Evolutionary conservation across 129 eudicot species (phyloP).

Genomic region (Helianthus tuberosus): DNA sequence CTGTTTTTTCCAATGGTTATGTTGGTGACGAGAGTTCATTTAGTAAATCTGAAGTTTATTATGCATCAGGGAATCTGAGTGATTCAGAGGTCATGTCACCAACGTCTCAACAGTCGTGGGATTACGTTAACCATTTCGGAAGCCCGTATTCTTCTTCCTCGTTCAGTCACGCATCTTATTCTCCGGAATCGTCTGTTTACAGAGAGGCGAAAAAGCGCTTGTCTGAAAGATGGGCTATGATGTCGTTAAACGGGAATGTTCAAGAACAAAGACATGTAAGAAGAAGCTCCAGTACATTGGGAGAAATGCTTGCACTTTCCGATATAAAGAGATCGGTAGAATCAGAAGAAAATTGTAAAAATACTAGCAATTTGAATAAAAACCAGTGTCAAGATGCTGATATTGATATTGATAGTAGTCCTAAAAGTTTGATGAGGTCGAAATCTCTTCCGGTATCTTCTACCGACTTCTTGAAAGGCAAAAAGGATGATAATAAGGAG

Average conservation of each 20-base stretch:
- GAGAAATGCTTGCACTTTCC: constrained; percentile 99
- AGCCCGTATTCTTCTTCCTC: constrained; percentile 78
- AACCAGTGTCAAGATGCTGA: constrained; percentile 37
- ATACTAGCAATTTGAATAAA: constrained; percentile 33
- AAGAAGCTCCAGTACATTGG: constrained; percentile 91
- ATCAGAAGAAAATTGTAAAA: constrained; percentile 36
- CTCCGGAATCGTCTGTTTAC: constrained; percentile 93
- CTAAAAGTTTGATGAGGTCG: constrained; percentile 70
- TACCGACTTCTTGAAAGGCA: constrained; percentile 38
- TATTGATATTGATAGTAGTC: constrained; percentile 41
- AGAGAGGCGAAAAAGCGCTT: constrained; percentile 96
- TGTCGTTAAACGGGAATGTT: constrained; percentile 70
- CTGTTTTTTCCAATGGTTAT: constrained; percentile 85
- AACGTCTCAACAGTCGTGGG: constrained; percentile 91
- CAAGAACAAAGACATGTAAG: constrained; percentile 66
- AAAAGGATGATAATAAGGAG: constrained; percentile 53
- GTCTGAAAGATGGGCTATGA: constrained; percentile 98
- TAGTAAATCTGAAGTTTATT: constrained; percentile 75
- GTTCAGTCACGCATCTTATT: constrained; percentile 74
- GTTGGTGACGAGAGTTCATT: constrained; percentile 87
- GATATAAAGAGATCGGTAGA: constrained; percentile 51
- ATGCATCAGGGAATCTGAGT: constrained; percentile 69
- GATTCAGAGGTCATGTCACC: constrained; percentile 92
- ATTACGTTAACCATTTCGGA: constrained; percentile 57
- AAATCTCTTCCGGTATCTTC: constrained; percentile 88